Evolutionary conservation across 2,329 filamentous ascomycete species (phyloP), one percentile per base, ranked within the genome.

Genomic region (Aspergillus pseudoterreus): DNA sequence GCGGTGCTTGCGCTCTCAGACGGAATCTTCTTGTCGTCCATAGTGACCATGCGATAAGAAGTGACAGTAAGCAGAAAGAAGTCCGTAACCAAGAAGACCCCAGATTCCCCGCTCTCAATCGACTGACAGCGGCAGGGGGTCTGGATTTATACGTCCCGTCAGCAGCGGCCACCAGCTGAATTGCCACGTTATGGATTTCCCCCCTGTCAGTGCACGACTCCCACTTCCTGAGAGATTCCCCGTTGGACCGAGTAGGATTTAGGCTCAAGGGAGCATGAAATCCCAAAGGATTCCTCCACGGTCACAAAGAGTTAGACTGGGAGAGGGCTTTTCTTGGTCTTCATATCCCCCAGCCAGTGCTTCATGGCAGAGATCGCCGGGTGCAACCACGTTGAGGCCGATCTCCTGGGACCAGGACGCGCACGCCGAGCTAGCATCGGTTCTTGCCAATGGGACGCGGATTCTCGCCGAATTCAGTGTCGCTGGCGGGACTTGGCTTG

Each of bases 261-360:
- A 53, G 51, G 51, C 51, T 53, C 51, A 53, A 53, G 46, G 51
- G 51, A 49, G 46, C 33, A 36, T 21, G 43, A 33, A 42, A 47
- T 45, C 41, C 32, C 19, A 42, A 17, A 45, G 43, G 46, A 49
- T 35, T n/a, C 30, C 2, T n/a, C 36, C 33, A 38, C 45, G 19
- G 24, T 8, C 86, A 17, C 14, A 15, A 38, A 38, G 2, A 17
- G 15, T 11, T 17, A 38, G 35, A n/a, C 2, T 4, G 14, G 15
- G 12, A 2, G 14, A 38, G 27, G 27, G 27, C n/a, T 8, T 17
- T 14, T 38, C 35, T 17, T n/a, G 35, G 15, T n/a, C 2, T 14
- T 11, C 14, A 38, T 38, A 17, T n/a, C 35, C 8, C 12, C 35
- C 14, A 17, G 35, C 35, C 35, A 38, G 15, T 38, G 27, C 27